Evolutionary conservation across 2,329 filamentous ascomycete genomes (phyloP).

Genomic region (Diplodia seriata): DNA sequence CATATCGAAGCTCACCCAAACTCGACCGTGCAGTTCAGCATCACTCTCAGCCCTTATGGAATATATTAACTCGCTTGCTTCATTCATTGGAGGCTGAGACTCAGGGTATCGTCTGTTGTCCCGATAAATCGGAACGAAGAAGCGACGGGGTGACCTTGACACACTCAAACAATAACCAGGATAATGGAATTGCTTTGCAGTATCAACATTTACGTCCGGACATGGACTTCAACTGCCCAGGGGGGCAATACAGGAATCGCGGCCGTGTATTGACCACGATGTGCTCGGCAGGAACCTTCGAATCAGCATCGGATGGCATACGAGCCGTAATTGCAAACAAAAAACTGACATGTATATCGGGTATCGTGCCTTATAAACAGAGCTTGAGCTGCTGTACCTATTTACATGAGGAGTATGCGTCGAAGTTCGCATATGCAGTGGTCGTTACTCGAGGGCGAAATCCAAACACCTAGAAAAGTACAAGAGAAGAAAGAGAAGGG

Average conservation of each 20-base stretch:
- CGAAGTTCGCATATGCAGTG: background rate
- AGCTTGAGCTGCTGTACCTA: background rate
- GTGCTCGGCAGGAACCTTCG: background rate
- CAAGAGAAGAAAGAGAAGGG: background rate
- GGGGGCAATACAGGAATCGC: background rate
- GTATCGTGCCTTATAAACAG: constrained; percentile 3
- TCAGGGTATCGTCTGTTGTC: no score
- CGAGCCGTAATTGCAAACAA: background rate
- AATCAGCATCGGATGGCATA: background rate
- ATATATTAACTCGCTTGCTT: no score
- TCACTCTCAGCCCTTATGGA: no score
- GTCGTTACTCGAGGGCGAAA: background rate
- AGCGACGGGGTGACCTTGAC: no score
- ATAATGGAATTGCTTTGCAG: no score
- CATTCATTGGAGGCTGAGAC: no score
- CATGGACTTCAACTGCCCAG: no score
- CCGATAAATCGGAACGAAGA: no score
- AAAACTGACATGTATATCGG: background rate
- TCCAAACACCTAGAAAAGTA: background rate
- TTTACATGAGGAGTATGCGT: background rate
- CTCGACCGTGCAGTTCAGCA: no score
- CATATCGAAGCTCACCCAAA: no score
- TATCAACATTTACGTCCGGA: no score
- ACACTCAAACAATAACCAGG: no score
- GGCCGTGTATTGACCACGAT: background rate